Base-by-base conservation (phyloP, 2,329 filamentous ascomycete genomes). In the Albifimbria verrucaria region DNA sequence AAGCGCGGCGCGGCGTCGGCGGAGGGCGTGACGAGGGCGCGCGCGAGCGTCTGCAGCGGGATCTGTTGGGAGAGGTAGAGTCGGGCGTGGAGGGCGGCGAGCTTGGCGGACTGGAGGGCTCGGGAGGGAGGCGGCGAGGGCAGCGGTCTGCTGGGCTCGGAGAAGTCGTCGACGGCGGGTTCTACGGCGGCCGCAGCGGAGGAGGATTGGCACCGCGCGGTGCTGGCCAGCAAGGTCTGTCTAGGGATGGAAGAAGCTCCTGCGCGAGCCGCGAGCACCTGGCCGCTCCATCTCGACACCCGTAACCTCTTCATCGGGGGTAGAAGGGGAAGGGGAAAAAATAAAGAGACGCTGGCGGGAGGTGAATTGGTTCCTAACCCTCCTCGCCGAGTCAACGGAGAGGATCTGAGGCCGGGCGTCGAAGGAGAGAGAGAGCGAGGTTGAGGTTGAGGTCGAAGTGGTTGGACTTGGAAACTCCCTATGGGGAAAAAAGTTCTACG, bases 11-110 rank as follows among this genome's bases (percentile, higher is more conserved):
- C 84, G 12, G 81, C 69, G 69, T 97, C 93, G 55, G 93, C 93
- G 20, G 92, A 92, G 26, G 86, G 77, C 70, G 96, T 89, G 64
- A 97, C 83, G 57, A 99, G 85, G 51, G 91, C 85, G 56, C 93
- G 85, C 56, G 90, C 92, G 59, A 99, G 83, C 5, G 90, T 93
- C 75, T 94, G 82, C 55, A 96, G 74, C 32, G 94, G 93, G 57
- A 97, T 81, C 72, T 88, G 89, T 57, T 83, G 80, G 22, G 92
- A 87, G 52, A 99, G 85, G 41, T 85, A 85, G 56, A 99, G 83
- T 71, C 94, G 89, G 63, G 92, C 90, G 72, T 97, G 92, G 45
- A 99, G 84, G 59, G 94, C 92, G 58, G 92, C 86, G 62, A 99
- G 88, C 77, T 97, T 97, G 57, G 92, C 87, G 46, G 93, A 97